phyloP scores from a whole-genome alignment of 305 asterid genomes.

The Solanum aculeatissimum region DNA sequence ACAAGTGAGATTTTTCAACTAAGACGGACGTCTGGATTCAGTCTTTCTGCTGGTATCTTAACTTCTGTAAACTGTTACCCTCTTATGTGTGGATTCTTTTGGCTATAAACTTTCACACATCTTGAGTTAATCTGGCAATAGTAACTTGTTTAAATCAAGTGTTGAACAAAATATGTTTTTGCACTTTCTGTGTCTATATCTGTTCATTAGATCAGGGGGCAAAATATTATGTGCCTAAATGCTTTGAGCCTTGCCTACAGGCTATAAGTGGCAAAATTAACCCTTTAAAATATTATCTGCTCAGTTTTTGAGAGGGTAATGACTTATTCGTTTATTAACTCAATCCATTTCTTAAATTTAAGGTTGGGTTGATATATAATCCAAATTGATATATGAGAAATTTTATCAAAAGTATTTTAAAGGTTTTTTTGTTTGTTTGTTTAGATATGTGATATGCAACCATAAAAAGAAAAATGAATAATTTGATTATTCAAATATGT shows the following conservation, averaged over 20 bases:
- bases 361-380: neutral
- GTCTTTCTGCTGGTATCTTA: neutral
- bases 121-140: neutral
- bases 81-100: neutral
- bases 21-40: neutral
- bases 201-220: neutral
- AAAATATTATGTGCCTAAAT: neutral
- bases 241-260: neutral
- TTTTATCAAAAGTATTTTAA: neutral
- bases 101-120: neutral
- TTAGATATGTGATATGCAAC: neutral
- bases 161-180: neutral
- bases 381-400: neutral
- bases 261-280: neutral
- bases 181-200: neutral
- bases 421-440: neutral
- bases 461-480: neutral
- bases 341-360: neutral
- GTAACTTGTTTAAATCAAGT: neutral
- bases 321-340: neutral
- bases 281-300: neutral
- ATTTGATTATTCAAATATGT: too few species aligned
- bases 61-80: neutral
- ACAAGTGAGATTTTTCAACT: neutral
- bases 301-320: neutral